A percentile compares a stretch with the other conserved stretches of the same genome.
phyloP scores from a whole-genome alignment of 1,284 basidiomycete genomes.

The Apiotrichum akiyoshidainum region DNA sequence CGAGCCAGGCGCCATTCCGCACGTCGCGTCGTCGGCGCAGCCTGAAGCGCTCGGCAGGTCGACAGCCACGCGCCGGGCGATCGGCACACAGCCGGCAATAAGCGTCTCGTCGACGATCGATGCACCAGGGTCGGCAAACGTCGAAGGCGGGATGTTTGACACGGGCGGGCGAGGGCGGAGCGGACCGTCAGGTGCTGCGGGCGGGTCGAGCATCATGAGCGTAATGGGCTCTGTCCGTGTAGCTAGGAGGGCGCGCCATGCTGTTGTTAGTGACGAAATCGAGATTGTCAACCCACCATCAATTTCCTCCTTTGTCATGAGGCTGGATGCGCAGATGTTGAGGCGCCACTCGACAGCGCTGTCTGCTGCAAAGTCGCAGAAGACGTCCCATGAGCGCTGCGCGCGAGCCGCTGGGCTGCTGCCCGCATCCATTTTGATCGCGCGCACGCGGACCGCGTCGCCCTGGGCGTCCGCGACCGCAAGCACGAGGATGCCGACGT shows the following conservation, averaged over 20 bases:
- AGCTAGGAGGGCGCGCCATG: constrained; percentile 21
- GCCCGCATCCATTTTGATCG: constrained; percentile 5
- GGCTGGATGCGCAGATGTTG: constrained; percentile 23
- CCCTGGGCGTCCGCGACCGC: constrained; percentile 34
- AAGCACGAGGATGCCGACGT: constrained; percentile 18
- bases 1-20: background rate
- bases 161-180: constrained; percentile 18
- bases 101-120: constrained; percentile 37
- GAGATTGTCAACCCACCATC: constrained; percentile 22
- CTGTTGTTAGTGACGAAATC: constrained; percentile 7
- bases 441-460: constrained; percentile 27
- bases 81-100: constrained; percentile 9
- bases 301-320: constrained; percentile 28
- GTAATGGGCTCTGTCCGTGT: constrained; percentile 15
- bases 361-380: constrained; percentile 55
- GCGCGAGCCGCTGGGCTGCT: constrained; percentile 4
- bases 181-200: background rate
- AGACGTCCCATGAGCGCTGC: constrained; percentile 32
- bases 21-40: background rate
- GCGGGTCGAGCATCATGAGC: constrained; percentile 22
- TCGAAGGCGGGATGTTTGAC: constrained; percentile 26
- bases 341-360: constrained; percentile 39
- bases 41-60: constrained; percentile 1
- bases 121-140: constrained; percentile 29
- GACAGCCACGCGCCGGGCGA: constrained; percentile 22